Evolutionary conservation across 2,329 filamentous ascomycete species (phyloP), one percentile per base, ranked within the genome.

Genomic region (Aureobasidium sp.): DNA sequence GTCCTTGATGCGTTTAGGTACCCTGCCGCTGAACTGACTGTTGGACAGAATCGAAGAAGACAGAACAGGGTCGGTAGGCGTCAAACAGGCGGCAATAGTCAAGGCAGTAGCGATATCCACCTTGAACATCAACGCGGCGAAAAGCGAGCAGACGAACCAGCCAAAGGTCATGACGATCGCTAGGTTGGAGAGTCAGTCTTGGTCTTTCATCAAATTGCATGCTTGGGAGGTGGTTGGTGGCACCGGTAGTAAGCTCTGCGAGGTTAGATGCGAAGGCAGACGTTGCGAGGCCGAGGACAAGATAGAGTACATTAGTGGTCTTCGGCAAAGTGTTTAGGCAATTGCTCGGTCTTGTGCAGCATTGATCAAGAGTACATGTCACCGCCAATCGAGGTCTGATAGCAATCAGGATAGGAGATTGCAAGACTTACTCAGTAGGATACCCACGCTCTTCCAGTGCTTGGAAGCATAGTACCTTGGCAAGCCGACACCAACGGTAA

Each of bases 21-120:
- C 77, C 15, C 82, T 68, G 1, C 73, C 72, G 60, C 78, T 80
- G 71, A 84, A 84, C 53, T 76, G 78, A 33, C 77, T 79, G 65
- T 82, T 80, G 2, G 76, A 76, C 14, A 84, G 72, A 1, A 84
- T 81, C 24, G 75, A 79, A 3, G 81, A 79, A 1, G 81, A 79
- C 14, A 84, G 72, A 0, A 84, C 80, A 0, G 81, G 81, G 70
- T 84, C 82, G 0, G 82, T 84, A 1, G 81, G 82, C 0, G 81
- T 82, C 1, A 84, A 73, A 66, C 81, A 83, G 3, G 82, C 82
- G 0, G 77, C 78, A 27, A 84, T 77, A 5, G 81, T 75, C 42
- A 83, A 67, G 0, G 80, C 77, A 0, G 79, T 79, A 0, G 76
- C 68, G 33, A 78, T 66, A 52, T 76, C 73, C 0, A 75, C 78